Conservation (phyloP, 768 basidiomycete genomes). For the Exsudoporus frostii region DNA sequence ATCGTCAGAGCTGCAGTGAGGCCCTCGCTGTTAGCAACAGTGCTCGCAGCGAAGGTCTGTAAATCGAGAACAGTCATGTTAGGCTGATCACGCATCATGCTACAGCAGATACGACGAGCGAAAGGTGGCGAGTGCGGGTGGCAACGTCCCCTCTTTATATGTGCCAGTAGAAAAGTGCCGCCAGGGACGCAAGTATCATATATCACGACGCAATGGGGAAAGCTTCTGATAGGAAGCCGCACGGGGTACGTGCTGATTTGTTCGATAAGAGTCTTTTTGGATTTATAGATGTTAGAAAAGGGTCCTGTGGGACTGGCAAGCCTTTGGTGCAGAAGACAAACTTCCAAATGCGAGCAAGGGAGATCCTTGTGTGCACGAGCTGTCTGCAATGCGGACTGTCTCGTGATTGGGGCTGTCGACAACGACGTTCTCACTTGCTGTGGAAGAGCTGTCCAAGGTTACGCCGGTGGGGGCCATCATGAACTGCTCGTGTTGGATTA, state of each 20-base stretch:
- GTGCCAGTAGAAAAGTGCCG: neutral
- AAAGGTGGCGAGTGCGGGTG: neutral
- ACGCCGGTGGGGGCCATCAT: neutral
- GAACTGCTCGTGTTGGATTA: conserved; percentile 1
- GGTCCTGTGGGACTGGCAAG: neutral
- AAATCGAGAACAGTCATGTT: conserved; percentile 12
- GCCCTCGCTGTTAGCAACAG: conserved; percentile 19
- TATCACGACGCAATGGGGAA: neutral
- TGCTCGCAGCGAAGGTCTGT: conserved; percentile 15
- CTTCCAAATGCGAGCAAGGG: neutral
- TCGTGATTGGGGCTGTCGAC: neutral
- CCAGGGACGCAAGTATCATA: neutral
- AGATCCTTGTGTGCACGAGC: neutral
- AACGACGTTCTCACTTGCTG: neutral
- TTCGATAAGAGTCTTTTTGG: neutral
- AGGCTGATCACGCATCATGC: neutral
- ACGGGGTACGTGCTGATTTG: neutral
- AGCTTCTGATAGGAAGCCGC: conserved; percentile 9
- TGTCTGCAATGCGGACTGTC: neutral
- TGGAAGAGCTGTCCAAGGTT: neutral
- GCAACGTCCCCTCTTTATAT: neutral
- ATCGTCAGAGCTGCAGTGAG: conserved; percentile 11
- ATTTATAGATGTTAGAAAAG: neutral
- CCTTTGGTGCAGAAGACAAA: neutral
- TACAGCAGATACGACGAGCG: neutral